These are phyloP conservation scores for Cyclotella kingstonii DNA, from an alignment of 108 stramenopile species.

Conservation along the genomic window DNA sequence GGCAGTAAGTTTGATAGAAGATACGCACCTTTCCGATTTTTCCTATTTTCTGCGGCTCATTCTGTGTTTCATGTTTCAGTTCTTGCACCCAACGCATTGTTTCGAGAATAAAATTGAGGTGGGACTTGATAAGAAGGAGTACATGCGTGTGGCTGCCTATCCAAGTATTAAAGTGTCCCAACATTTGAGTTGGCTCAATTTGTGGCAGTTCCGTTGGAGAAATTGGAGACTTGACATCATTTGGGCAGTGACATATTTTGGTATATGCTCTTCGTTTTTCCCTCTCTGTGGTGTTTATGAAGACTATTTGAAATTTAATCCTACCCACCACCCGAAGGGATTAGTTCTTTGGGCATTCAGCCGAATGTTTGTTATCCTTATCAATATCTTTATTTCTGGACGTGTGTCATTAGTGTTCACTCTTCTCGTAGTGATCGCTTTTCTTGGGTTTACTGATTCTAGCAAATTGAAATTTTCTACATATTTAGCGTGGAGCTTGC, in stretches of 20 bases:
- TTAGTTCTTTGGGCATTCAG: conserved; percentile 26
- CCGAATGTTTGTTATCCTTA: conserved; percentile 33
- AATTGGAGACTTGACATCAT: conserved; percentile 63
- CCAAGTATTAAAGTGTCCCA: conserved; percentile 45
- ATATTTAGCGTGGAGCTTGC: conserved; percentile 32
- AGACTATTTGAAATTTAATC: conserved; percentile 43
- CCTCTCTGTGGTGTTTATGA: conserved; percentile 63
- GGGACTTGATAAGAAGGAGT: conserved; percentile 35
- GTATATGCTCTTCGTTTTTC: conserved; percentile 54
- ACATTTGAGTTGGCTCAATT: conserved; percentile 50
- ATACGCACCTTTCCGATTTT: neutral
- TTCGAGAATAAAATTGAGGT: conserved; percentile 53
- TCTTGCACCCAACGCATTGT: conserved; percentile 54
- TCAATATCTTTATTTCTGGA: conserved; percentile 39
- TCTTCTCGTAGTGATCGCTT: conserved; percentile 11
- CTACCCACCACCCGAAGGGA: conserved; percentile 22
- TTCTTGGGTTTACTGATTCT: conserved; percentile 38
- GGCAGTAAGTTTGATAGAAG: conserved; percentile 29
- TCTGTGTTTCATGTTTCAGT: conserved; percentile 19
- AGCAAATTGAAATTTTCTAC: conserved; percentile 27
- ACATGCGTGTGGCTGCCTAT: conserved; percentile 47
- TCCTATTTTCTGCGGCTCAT: neutral
- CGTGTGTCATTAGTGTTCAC: conserved; percentile 43
- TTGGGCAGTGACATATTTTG: conserved; percentile 48
- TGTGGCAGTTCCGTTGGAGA: conserved; percentile 59